Evolutionary conservation across 148 eudicot species (phyloP).

Genomic region (Salicornia ramosissima): DNA sequence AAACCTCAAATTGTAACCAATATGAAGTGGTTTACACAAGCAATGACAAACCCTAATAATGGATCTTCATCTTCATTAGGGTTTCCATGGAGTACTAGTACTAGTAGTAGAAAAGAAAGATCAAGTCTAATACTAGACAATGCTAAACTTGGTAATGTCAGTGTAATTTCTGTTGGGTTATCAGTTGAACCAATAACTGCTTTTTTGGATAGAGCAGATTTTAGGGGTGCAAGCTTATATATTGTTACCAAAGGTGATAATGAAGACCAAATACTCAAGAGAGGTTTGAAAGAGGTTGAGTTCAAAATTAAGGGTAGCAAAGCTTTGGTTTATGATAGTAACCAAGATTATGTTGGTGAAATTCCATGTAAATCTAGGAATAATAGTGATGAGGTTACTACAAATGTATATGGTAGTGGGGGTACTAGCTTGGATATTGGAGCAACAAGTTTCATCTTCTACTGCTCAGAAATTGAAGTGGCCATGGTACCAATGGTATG

Average conservation of each 20-base stretch:
- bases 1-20: slow-evolving; percentile 17
- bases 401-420: neutral
- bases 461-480: slow-evolving; percentile 43
- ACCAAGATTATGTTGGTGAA: slow-evolving; percentile 24
- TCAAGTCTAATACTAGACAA: slow-evolving; percentile 29
- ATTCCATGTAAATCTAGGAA: slow-evolving; percentile 29
- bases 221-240: slow-evolving; percentile 37
- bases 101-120: neutral
- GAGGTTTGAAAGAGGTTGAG: slow-evolving; percentile 29
- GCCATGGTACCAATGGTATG: slow-evolving; percentile 38
- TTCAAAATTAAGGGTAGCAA: slow-evolving; percentile 20
- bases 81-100: slow-evolving; percentile 27
- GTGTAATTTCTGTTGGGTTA: slow-evolving; percentile 53
- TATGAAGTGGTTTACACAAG: slow-evolving; percentile 36
- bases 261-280: slow-evolving; percentile 31
- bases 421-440: slow-evolving; percentile 28
- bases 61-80: slow-evolving; percentile 40
- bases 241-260: slow-evolving; percentile 33
- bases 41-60: slow-evolving; percentile 34
- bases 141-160: slow-evolving; percentile 26
- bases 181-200: slow-evolving; percentile 20
- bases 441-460: slow-evolving; percentile 27
- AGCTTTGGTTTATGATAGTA: slow-evolving; percentile 20
- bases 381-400: slow-evolving; percentile 23
- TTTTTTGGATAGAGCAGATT: slow-evolving; percentile 25